A percentile compares a stretch with the other conserved stretches of the same genome.
These are phyloP conservation scores for Coemansia sp. DNA, from an alignment of 192 early-diverging fungal species.

Conservation along the genomic window DNA sequence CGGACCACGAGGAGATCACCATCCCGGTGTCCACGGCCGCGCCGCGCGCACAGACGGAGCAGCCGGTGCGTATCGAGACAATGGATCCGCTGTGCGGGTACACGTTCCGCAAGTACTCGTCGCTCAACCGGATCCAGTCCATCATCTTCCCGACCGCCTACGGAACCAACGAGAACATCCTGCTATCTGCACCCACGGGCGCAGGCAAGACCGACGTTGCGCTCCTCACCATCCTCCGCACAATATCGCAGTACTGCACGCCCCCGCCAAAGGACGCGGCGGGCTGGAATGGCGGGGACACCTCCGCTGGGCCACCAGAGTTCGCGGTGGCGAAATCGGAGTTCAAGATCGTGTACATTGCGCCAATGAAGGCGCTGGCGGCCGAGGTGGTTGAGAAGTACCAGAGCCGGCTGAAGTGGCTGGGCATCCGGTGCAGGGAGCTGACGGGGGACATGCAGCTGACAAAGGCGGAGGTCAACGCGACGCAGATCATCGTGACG, in stretches of 20 bases:
- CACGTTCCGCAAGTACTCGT: constrained; percentile 84
- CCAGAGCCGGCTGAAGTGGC: constrained; percentile 73
- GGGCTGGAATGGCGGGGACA: constrained; percentile 13
- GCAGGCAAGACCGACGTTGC: constrained; percentile 98
- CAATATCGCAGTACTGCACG: constrained; percentile 71
- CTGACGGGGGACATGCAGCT: constrained; percentile 98
- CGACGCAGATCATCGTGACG: constrained; percentile 97
- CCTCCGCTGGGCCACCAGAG: constrained; percentile 48
- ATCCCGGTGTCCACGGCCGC: constrained; percentile 80
- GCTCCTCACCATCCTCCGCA: constrained; percentile 87
- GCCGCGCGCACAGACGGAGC: constrained; percentile 65
- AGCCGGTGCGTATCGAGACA: constrained; percentile 61
- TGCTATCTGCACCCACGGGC: constrained; percentile 97
- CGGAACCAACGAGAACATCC: constrained; percentile 95
- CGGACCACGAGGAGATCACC: constrained; percentile 88
- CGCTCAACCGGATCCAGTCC: constrained; percentile 93
- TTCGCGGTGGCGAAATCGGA: constrained; percentile 74
- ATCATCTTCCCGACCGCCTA: constrained; percentile 93
- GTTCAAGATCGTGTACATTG: constrained; percentile 99
- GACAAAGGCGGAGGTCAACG: constrained; percentile 89
- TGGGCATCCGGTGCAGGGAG: constrained; percentile 87
- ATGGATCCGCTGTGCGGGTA: constrained; percentile 75
- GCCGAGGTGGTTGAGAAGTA: constrained; percentile 96
- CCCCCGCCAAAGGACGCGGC: constrained; percentile 56
- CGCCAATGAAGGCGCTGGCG: constrained; percentile 97